Base-by-base conservation (phyloP, 1,284 basidiomycete species). In the Dichomitus squalens region DNA sequence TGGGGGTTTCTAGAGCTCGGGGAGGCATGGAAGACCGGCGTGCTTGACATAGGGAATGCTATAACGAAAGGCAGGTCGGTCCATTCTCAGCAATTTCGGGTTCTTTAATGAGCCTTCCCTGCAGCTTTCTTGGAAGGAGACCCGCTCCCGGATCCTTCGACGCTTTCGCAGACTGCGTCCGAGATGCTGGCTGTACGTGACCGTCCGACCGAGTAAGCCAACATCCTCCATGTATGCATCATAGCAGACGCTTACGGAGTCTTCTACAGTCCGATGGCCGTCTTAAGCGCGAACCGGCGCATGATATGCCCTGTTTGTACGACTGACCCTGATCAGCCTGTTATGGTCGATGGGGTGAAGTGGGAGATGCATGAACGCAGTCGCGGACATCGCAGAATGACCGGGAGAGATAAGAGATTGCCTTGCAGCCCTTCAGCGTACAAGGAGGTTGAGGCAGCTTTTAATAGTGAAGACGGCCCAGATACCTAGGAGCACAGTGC, bases 261-360 rank as follows among this genome's bases (percentile, higher is more conserved):
- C 18, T 46, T 36, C n/a, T 64, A 40, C 54, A 88, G 88, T 52
- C 90, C 88, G 2, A 71, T 71, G 1, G 76, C 83, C 18, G 71
- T 85, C 8, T 72, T 93, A 1, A 73, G 79, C 49, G 82, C 84
- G 0, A 80, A 87, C 52, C 81, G 75, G 49, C 86, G 88, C 65
- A 66, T 81, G 5, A 72, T 83, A 1, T 98, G 95, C 70, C 70
- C 80, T 0, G 68, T 81, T 1, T 98, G 95, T 68, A 94, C 93
- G 0, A 64, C 69, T 4, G 79, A 93, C 57, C 68, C 77, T 0
- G 70, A 75, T 1, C 75, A 80, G 25, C 95, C 95, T 0, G 79
- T 92, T 53, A 88, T 95, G 80, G 79, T 97, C 52, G 81, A 85
- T 68, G 84, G 84, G 3, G 71, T 74, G 12, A 82, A 88, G 59